A percentile compares a stretch with the other conserved stretches of the same genome.
Conservation (phyloP, 2,329 filamentous ascomycete species). For the Alternaria rosae region DNA sequence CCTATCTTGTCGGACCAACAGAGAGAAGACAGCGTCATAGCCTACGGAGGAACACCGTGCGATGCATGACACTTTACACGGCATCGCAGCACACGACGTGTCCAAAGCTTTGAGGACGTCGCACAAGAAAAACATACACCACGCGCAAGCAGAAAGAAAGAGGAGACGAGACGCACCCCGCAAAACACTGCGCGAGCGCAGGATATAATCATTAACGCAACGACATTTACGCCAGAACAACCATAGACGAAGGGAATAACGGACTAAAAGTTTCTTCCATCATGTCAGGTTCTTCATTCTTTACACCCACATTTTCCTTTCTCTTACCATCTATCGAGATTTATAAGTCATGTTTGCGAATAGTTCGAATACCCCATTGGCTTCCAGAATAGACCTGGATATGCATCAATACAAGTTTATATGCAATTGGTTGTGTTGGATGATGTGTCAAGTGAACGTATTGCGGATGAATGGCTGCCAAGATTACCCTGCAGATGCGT, state of each 20-base stretch:
- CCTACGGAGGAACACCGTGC: background rate
- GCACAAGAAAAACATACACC: background rate
- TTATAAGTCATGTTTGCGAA: background rate
- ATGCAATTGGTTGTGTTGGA: background rate
- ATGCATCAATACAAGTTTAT: background rate
- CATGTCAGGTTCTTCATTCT: background rate
- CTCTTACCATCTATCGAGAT: background rate
- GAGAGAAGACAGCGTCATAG: background rate
- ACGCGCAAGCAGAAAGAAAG: background rate
- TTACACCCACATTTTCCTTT: background rate
- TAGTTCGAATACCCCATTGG: background rate
- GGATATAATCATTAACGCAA: constrained; percentile 3
- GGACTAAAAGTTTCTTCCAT: background rate
- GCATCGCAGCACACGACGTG: background rate
- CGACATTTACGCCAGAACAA: constrained; percentile 16
- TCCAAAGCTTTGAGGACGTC: background rate
- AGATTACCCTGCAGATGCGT: background rate
- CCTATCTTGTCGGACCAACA: background rate
- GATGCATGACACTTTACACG: background rate
- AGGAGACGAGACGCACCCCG: background rate
- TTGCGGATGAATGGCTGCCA: background rate
- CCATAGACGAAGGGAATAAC: constrained; percentile 1
- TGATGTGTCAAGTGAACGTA: background rate
- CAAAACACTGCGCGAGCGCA: background rate
- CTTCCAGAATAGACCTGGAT: background rate